phyloP scores from a whole-genome alignment of 768 basidiomycete species.

The Mycena albidolilacea region DNA sequence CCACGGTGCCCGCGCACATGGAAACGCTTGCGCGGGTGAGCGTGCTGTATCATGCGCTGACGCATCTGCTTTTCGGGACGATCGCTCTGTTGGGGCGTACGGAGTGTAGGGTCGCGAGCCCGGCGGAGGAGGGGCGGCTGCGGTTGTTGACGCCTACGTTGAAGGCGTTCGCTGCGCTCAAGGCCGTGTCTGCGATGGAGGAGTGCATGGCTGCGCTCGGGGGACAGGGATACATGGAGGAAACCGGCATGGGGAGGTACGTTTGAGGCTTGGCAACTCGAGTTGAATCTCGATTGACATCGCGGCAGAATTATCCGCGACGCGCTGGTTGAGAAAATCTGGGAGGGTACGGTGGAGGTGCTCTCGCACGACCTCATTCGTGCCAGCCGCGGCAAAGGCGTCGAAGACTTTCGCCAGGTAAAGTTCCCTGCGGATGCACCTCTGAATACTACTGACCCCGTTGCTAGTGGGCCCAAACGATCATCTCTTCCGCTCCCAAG shows the following conservation, averaged over 20 bases:
- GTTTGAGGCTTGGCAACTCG: constrained; percentile 13
- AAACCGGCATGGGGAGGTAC: constrained; percentile 76
- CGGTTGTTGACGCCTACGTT: constrained; percentile 77
- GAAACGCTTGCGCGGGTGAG: constrained; percentile 73
- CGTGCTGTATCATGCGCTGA: constrained; percentile 75
- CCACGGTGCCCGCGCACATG: constrained; percentile 74
- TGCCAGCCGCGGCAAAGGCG: constrained; percentile 59
- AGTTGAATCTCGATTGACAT: neutral
- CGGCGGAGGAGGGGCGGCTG: constrained; percentile 66
- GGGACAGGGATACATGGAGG: constrained; percentile 89
- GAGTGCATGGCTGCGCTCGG: constrained; percentile 83
- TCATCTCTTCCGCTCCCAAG: constrained; percentile 54
- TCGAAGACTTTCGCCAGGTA: constrained; percentile 68
- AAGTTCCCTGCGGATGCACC: neutral
- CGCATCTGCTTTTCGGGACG: constrained; percentile 74
- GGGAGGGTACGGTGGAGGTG: constrained; percentile 84
- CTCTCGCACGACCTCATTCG: constrained; percentile 78
- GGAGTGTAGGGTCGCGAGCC: constrained; percentile 67
- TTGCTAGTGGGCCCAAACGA: constrained; percentile 66
- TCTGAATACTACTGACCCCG: neutral
- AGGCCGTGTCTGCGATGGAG: constrained; percentile 74
- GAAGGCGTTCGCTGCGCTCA: constrained; percentile 81
- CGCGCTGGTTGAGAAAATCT: constrained; percentile 83
- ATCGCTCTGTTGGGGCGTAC: constrained; percentile 72
- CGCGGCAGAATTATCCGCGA: constrained; percentile 69